Conservation (phyloP, 495 filamentous ascomycete species). For the Penicillium paxilli region DNA sequence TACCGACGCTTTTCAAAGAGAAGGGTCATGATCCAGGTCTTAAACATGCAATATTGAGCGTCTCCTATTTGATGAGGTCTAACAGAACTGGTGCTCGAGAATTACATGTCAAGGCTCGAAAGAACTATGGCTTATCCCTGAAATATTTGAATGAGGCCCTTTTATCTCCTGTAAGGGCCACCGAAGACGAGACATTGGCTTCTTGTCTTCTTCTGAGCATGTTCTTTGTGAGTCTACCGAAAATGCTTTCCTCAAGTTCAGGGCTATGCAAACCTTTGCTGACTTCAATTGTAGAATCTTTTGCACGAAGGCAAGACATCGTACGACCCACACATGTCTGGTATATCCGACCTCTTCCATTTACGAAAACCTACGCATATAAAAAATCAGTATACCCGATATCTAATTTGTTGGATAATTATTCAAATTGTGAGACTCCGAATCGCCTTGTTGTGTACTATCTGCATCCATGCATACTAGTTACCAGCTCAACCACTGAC, state of each 20-base stretch:
- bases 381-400: not conserved
- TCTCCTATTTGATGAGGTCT: not conserved
- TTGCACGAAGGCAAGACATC: not conserved
- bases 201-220: not conserved
- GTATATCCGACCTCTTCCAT: not conserved
- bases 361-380: not conserved
- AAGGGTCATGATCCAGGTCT: not conserved
- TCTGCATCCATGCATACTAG: no score
- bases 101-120: not conserved
- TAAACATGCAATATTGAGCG: not conserved
- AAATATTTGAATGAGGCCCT: not conserved
- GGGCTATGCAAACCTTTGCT: not conserved
- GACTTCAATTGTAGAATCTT: not conserved
- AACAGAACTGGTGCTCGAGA: not conserved
- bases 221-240: not conserved
- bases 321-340: not conserved
- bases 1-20: not conserved
- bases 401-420: not conserved
- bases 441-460: not conserved
- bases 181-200: not conserved
- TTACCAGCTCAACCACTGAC: no score
- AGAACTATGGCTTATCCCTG: not conserved
- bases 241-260: not conserved
- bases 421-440: not conserved
- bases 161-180: not conserved